Conservation (phyloP, 1,139 yeast genomes). For the Yamadazyma diospyri region DNA sequence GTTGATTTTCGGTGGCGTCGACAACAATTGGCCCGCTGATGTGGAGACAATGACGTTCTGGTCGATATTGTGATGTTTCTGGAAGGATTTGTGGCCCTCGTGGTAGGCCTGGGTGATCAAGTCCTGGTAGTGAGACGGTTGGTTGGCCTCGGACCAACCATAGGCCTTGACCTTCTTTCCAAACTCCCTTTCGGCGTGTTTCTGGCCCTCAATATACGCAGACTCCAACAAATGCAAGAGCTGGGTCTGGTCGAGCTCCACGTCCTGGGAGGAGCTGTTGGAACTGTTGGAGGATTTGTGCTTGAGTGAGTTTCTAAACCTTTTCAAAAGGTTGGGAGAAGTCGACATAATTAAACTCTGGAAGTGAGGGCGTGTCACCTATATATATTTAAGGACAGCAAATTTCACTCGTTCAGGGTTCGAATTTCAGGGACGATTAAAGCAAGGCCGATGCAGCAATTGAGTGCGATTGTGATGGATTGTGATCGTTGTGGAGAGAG, state of each 20-base stretch:
- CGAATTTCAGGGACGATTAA: too few relatives aligned
- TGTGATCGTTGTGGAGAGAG: too few relatives aligned
- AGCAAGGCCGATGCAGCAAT: too few relatives aligned
- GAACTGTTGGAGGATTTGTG: slow-evolving; percentile 19
- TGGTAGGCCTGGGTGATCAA: slow-evolving; percentile 7
- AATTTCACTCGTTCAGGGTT: slow-evolving; percentile 8
- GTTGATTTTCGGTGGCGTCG: slow-evolving; percentile 29
- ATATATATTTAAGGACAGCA: slow-evolving; percentile 8
- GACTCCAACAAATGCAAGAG: slow-evolving; percentile 13
- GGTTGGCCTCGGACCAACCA: slow-evolving; percentile 11
- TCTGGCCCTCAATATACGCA: slow-evolving; percentile 25
- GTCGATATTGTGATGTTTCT: background rate
- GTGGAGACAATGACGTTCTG: slow-evolving; percentile 14
- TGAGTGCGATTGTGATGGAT: too few relatives aligned
- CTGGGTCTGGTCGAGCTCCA: slow-evolving; percentile 4
- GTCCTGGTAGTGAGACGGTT: slow-evolving; percentile 6
- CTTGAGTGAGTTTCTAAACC: slow-evolving; percentile 20
- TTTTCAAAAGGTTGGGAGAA: slow-evolving; percentile 21
- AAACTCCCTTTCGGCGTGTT: slow-evolving; percentile 15
- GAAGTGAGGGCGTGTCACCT: too few relatives aligned
- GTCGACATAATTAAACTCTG: too few relatives aligned
- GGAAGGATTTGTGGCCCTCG: slow-evolving; percentile 5
- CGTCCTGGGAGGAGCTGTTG: slow-evolving; percentile 6
- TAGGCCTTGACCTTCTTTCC: slow-evolving; percentile 13
- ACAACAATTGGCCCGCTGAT: slow-evolving; percentile 29